Evolutionary conservation across 495 filamentous ascomycete species (phyloP).

Genomic region (Penicillium silybi): DNA sequence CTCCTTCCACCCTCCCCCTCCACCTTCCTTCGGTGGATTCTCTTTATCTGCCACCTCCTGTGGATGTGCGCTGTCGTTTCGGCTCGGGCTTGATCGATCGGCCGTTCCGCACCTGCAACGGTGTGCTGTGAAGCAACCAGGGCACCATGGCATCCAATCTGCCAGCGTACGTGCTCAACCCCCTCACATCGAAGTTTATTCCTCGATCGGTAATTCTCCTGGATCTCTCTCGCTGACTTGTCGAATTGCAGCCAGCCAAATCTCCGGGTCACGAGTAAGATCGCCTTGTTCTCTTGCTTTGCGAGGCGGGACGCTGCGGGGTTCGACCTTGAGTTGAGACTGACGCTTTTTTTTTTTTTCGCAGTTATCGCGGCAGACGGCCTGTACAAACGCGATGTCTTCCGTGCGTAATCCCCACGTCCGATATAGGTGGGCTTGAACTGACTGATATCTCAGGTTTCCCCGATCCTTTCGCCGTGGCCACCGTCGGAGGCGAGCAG

Average conservation of each 20-base stretch:
- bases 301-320: conserved; percentile 18
- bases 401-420: conserved; percentile 55
- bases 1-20: conserved; percentile 10
- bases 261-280: conserved; percentile 62
- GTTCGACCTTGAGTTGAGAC: conserved; percentile 15
- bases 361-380: conserved; percentile 97
- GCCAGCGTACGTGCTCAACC: conserved; percentile 47
- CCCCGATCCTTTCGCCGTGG: conserved; percentile 96
- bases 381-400: conserved; percentile 98
- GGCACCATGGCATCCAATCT: conserved; percentile 56
- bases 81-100: conserved; percentile 41
- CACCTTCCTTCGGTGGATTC: conserved; percentile 4
- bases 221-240: conserved; percentile 19
- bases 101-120: conserved; percentile 29
- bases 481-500: conserved; percentile 93
- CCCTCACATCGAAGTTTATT: not conserved
- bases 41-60: conserved; percentile 22
- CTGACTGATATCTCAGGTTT: conserved; percentile 61
- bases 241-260: conserved; percentile 49
- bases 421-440: conserved; percentile 3
- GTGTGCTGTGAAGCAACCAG: conserved; percentile 30
- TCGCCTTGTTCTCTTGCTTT: conserved; percentile 13
- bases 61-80: conserved; percentile 41
- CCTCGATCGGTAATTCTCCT: not conserved
- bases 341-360: conserved; percentile 13